Percentiles rank a stretch among this genome's conserved stretches.
phyloP scores from a whole-genome alignment of 306 rosid genomes.

The Nissolia schottii region DNA sequence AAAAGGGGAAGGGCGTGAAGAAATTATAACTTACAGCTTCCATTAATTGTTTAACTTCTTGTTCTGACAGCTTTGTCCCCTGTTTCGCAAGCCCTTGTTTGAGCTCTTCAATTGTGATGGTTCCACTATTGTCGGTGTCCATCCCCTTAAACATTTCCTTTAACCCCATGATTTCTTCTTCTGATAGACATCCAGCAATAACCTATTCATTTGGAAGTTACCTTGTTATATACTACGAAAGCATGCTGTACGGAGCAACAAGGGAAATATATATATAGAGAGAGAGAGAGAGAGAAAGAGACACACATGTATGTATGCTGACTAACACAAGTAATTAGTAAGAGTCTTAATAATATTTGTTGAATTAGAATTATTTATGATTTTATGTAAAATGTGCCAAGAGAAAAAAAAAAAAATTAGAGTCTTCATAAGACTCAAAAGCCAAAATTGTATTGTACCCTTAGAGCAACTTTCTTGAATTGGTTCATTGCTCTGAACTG shows the following conservation, averaged over 20 bases:
- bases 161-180: conserved; percentile 89
- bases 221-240: neutral
- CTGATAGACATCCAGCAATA: conserved; percentile 89
- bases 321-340: neutral
- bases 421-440: neutral
- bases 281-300: no score
- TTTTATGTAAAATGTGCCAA: neutral
- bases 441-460: conserved; percentile 20
- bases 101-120: conserved; percentile 87
- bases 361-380: neutral
- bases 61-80: conserved; percentile 75
- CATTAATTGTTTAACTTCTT: conserved; percentile 76
- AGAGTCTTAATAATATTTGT: neutral
- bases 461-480: conserved; percentile 41
- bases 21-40: conserved; percentile 64
- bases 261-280: neutral
- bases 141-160: conserved; percentile 83
- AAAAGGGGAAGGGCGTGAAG: neutral
- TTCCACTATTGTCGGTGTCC: conserved; percentile 88
- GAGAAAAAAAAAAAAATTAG: no score
- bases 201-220: conserved; percentile 37
- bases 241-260: neutral
- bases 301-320: no score
- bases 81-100: conserved; percentile 86
- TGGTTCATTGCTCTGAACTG: conserved; percentile 67